Evolutionary conservation across 441 rosid genomes (phyloP), one percentile per base, ranked within the genome.

Genomic region (Populus hybrid): DNA sequence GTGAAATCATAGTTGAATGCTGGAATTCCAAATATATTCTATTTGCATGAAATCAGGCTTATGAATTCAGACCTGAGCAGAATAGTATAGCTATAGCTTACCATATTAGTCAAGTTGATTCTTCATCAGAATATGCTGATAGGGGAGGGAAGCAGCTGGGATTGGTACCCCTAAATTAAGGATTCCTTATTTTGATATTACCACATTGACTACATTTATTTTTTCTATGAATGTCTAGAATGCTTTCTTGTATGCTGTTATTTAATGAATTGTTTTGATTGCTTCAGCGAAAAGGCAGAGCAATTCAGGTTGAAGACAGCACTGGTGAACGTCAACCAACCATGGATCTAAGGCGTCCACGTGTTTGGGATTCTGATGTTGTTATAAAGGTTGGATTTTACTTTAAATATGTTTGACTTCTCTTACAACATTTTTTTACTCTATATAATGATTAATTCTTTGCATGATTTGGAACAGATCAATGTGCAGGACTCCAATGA

Each of bases 381-480:
- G 89, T 93, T 64, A 91, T 93, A 84, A 80, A 89, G 90, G 97
- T 93, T n/a, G 73, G 80, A n/a, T 35, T 63, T 64, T 63, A 45
- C 68, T 42, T 73, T 76, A 31, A 21, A 45, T 67, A 68, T 75
- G 65, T n/a, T 68, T 71, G 56, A 40, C 69, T 76, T 23, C 24
- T 78, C 76, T 72, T 73, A 35, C 64, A 75, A 56, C 16, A 26
- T 74, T 53, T 73, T 77, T 45, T 4, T 45, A 45, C 64, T 68
- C 70, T 50, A 66, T 72, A 18, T 64, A 65, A 20, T 45, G 29
- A 33, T 77, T 77, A 45, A 50, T 28, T 82, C 61, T 77, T 75
- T 84, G 26, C 45, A 56, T 82, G 69, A 24, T 63, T 83, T 75
- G 73, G 75, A 33, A 21, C 88, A 90, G 93, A 83, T 91, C 84